Evolutionary conservation across 139 green algal species (phyloP).

Genomic region (Chlorella vulgaris): DNA sequence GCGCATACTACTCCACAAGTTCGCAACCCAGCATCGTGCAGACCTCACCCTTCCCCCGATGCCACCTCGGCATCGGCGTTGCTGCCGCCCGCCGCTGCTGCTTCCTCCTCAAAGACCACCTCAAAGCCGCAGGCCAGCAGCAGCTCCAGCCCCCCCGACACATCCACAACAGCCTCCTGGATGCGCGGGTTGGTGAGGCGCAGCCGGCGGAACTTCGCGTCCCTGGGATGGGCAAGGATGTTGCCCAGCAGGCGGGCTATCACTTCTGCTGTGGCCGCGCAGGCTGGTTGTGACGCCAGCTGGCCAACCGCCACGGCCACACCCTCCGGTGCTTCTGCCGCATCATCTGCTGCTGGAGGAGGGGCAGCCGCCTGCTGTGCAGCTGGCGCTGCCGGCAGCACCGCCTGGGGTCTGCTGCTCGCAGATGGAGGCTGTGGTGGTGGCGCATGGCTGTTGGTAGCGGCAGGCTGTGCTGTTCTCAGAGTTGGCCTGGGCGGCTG

Average conservation of each 20-base stretch:
- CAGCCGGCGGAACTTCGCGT: slow-evolving; percentile 37
- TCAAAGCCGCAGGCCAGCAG: slow-evolving; percentile 57
- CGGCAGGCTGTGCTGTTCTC: neutral
- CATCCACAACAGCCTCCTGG: slow-evolving; percentile 48
- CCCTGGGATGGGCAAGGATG: slow-evolving; percentile 13
- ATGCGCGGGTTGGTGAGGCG: slow-evolving; percentile 55
- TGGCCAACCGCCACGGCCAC: no score
- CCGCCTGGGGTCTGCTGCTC: neutral
- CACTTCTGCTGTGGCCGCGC: neutral
- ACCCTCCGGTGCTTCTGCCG: no score
- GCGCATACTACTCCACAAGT: no score
- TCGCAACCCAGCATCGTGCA: no score
- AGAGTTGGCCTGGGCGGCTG: no score
- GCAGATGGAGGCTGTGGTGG: neutral
- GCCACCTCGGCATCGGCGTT: slow-evolving; percentile 36
- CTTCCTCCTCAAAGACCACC: slow-evolving; percentile 49
- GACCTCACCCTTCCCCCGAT: neutral
- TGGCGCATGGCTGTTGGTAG: neutral
- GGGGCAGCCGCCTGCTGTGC: no score
- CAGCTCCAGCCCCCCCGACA: slow-evolving; percentile 47
- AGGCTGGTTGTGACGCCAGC: neutral
- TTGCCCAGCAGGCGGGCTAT: slow-evolving; percentile 36
- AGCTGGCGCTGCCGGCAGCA: neutral
- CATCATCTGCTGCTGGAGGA: no score
- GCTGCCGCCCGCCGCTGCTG: slow-evolving; percentile 31